These are phyloP conservation scores for Malassezia brasiliensis DNA, from an alignment of 1,284 basidiomycete species.

Conservation along the genomic window DNA sequence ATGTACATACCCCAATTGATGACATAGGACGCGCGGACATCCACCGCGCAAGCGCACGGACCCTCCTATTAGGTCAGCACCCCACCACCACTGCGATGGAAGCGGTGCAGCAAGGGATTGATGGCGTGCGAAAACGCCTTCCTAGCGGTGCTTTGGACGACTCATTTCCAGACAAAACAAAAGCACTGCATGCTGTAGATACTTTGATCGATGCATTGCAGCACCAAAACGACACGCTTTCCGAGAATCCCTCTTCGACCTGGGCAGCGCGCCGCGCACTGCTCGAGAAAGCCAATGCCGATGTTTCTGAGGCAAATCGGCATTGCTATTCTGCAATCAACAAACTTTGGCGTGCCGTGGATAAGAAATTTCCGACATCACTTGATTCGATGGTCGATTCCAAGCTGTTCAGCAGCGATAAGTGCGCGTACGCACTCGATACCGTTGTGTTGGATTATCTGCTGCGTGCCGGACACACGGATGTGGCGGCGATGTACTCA, in stretches of 20 bases:
- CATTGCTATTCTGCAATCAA: slow-evolving; percentile 32
- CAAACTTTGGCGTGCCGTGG: slow-evolving; percentile 34
- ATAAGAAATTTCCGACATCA: slow-evolving; percentile 33
- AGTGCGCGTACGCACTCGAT: slow-evolving; percentile 28
- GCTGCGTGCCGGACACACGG: slow-evolving; percentile 31
- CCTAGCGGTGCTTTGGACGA: slow-evolving; percentile 13
- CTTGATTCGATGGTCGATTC: slow-evolving; percentile 32
- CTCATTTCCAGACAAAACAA: neutral
- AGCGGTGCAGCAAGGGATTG: slow-evolving; percentile 36
- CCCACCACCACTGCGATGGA: slow-evolving; percentile 23
- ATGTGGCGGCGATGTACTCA: slow-evolving; percentile 25
- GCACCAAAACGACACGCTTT: neutral
- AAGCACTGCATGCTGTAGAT: neutral
- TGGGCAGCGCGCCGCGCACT: neutral
- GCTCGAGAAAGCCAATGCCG: slow-evolving; percentile 24
- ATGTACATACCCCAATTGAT: neutral
- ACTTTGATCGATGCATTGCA: neutral
- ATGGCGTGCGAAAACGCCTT: slow-evolving; percentile 24
- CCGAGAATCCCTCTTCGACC: neutral
- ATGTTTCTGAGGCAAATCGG: slow-evolving; percentile 31
- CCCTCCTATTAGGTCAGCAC: neutral
- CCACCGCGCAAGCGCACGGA: neutral
- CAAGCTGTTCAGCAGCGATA: slow-evolving; percentile 23
- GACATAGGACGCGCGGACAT: no score
- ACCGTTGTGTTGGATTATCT: slow-evolving; percentile 32